A percentile compares a stretch with the other conserved stretches of the same genome.
Conservation (phyloP, 352 stramenopile species). For the Phytophthora idaei region DNA sequence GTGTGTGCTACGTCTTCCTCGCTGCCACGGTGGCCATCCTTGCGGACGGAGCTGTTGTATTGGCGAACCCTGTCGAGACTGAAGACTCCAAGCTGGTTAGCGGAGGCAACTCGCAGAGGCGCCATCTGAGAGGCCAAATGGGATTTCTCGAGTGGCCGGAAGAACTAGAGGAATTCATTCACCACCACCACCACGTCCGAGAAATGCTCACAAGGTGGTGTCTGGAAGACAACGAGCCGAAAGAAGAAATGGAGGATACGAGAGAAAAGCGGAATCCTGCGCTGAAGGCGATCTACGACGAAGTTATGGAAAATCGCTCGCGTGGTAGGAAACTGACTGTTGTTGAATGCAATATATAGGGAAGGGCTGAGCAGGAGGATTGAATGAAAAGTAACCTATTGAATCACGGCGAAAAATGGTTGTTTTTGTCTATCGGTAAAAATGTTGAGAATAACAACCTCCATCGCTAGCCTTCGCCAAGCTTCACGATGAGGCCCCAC, state of each 20-base stretch:
- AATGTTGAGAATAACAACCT: too few species aligned
- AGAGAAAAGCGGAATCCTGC: not conserved
- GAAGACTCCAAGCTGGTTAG: not conserved
- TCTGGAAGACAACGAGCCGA: constrained; percentile 16
- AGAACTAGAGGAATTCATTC: constrained; percentile 12
- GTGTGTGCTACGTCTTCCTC: constrained; percentile 2
- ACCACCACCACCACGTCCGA: constrained; percentile 20
- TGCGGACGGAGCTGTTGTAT: not conserved
- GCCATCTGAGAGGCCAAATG: constrained; percentile 14
- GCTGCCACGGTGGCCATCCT: not conserved
- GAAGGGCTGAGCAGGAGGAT: not conserved
- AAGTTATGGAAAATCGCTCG: not conserved
- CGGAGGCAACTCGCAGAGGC: not conserved
- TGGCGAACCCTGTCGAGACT: not conserved
- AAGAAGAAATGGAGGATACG: constrained; percentile 1
- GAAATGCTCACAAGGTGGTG: constrained; percentile 22
- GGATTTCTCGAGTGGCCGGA: constrained; percentile 14
- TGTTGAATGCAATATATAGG: constrained; percentile 19
- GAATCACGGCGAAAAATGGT: too few species aligned
- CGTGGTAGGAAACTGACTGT: constrained; percentile 9
- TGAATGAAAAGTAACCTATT: too few species aligned
- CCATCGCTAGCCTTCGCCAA: too few species aligned
- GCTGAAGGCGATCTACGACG: constrained; percentile 6
- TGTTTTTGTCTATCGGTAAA: too few species aligned
- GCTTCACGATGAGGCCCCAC: too few species aligned